These are phyloP conservation scores for Venturia pyrina DNA, from an alignment of 2,329 filamentous ascomycete genomes.

Conservation along the genomic window DNA sequence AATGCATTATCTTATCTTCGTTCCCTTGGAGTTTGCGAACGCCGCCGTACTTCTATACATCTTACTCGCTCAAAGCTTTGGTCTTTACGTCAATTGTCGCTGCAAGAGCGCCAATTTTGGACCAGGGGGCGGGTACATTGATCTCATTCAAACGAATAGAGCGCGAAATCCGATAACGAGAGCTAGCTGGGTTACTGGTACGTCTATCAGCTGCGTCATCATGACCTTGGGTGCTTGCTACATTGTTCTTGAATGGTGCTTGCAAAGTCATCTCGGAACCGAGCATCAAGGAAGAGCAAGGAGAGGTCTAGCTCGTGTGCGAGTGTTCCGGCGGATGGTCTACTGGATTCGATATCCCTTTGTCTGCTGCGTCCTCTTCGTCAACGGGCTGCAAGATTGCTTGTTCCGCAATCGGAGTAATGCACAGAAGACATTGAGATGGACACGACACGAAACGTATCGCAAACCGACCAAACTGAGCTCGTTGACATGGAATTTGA, in stretches of 20 bases:
- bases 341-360: constrained; percentile 10
- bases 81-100: constrained; percentile 9
- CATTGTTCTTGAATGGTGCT: constrained; percentile 13
- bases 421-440: constrained; percentile 7
- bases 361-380: not conserved
- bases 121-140: constrained; percentile 11
- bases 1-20: constrained; percentile 7
- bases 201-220: constrained; percentile 6
- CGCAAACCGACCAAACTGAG: not conserved
- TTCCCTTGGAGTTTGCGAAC: constrained; percentile 9
- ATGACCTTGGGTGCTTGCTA: constrained; percentile 8
- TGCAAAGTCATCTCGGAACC: constrained; percentile 12
- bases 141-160: not conserved
- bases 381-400: constrained; percentile 4
- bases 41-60: constrained; percentile 2
- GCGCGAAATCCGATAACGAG: not conserved
- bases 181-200: constrained; percentile 10
- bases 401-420: not conserved
- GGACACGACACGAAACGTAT: not conserved
- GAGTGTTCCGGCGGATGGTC: constrained; percentile 5
- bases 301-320: constrained; percentile 5
- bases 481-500: not conserved
- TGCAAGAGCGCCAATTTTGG: constrained; percentile 10
- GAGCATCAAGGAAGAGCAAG: constrained; percentile 8
- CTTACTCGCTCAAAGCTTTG: constrained; percentile 9